Evolutionary conservation across 768 basidiomycete genomes (phyloP), one percentile per base, ranked within the genome.

Genomic region (Myochromella boudieri): DNA sequence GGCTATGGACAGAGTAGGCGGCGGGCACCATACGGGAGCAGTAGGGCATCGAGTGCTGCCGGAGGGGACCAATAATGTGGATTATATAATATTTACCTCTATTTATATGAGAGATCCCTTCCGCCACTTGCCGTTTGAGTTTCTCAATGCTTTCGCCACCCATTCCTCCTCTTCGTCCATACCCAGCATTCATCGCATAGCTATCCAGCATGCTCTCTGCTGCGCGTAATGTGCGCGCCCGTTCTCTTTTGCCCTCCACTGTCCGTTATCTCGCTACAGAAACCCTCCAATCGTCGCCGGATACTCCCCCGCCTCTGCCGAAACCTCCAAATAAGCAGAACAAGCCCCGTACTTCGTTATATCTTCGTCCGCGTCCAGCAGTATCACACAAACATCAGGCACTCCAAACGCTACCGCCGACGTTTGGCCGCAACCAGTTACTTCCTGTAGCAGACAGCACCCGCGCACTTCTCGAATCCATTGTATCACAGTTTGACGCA

Each of bases 341-440:
- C 39, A 70, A 68, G 49, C 63, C 67, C 26, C 66, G 71, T 15
- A 61, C 62, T 15, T 61, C 67, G 37, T 64, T 78, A 10, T 72
- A 77, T 53, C 76, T 72, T 1, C 69, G 68, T 15, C 79, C 79
- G 10, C 67, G 78, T 1, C 76, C 76, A 32, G 68, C 74, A 6
- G 58, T 59, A 9, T 65, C 74, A 12, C 65, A 67, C 37, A 43
- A 60, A 5, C 67, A 67, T 51, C 47, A 62, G 12, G 51, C 63
- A 4, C 67, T 85, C 0, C 78, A 82, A 1, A 65, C 68, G 22
- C 77, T 91, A 8, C 88, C 89, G 0, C 69, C 86, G 1, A 75
- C 74, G 0, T 91, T 92, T 65, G 91, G 91, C 17, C 74, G 78
- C 25, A 93, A 93, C 63, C 91, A 93, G 65, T 73, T 91, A 4